phyloP scores from a whole-genome alignment of 2,329 filamentous ascomycete genomes.

The Alternaria brassicae region DNA sequence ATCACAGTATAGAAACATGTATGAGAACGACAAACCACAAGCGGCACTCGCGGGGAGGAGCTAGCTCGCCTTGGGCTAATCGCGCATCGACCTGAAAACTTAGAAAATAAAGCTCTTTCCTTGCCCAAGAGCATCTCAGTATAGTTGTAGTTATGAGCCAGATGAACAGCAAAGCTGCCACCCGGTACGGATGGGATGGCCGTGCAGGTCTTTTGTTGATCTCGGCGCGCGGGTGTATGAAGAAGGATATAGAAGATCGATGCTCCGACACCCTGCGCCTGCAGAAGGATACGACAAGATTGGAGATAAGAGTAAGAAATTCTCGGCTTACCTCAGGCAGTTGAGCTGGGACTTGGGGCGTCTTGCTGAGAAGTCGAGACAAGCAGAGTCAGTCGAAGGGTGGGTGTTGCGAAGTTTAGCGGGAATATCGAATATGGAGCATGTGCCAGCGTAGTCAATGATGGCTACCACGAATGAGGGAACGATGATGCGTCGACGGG shows the following conservation, averaged over 20 bases:
- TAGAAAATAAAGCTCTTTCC: neutral
- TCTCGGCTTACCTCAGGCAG: neutral
- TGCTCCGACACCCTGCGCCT: slow-evolving; percentile 1
- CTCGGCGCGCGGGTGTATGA: neutral
- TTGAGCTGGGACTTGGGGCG: neutral
- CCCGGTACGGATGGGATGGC: neutral
- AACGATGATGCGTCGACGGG: too few relatives aligned
- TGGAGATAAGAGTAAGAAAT: too few relatives aligned
- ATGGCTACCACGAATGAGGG: neutral
- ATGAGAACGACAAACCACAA: slow-evolving; percentile 3
- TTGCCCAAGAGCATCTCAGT: neutral
- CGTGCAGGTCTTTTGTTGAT: slow-evolving; percentile 2
- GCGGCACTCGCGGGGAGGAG: neutral
- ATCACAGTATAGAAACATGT: neutral
- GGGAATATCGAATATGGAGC: neutral
- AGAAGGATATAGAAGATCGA: neutral
- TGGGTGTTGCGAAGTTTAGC: too few relatives aligned
- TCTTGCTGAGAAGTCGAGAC: too few relatives aligned
- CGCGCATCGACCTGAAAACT: neutral
- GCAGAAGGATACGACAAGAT: too few relatives aligned
- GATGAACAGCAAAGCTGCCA: neutral
- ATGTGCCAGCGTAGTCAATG: neutral
- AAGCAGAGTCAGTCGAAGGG: too few relatives aligned
- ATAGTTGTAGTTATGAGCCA: neutral
- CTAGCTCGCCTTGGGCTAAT: slow-evolving; percentile 2